Evolutionary conservation across 2,329 filamentous ascomycete genomes (phyloP).

Genomic region (Colletotrichum agaves): DNA sequence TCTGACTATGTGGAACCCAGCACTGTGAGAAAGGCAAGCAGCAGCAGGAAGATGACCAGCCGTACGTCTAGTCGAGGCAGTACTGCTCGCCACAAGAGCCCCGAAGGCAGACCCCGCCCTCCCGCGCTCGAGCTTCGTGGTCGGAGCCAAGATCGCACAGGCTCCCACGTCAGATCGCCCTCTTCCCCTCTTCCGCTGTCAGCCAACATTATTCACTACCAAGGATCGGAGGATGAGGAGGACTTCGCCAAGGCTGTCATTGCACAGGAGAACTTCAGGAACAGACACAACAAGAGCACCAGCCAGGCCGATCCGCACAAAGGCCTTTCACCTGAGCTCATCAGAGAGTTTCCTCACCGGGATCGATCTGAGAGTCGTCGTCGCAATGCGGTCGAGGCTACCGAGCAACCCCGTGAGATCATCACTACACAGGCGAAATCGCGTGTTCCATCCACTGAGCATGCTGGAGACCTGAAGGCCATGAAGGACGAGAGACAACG

Average conservation of each 20-base stretch:
- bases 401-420: conserved; percentile 41
- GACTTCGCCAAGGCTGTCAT: conserved; percentile 65
- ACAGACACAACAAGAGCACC: conserved; percentile 63
- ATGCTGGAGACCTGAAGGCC: conserved; percentile 64
- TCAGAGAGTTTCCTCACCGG: conserved; percentile 43
- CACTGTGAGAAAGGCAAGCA: conserved; percentile 57
- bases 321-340: conserved; percentile 49
- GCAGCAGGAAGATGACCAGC: conserved; percentile 50
- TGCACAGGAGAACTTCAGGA: conserved; percentile 66
- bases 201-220: conserved; percentile 63
- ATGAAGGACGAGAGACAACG: conserved; percentile 70
- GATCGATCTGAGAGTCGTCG: conserved; percentile 55
- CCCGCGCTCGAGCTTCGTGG: conserved; percentile 66
- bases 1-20: conserved; percentile 50
- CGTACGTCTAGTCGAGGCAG: conserved; percentile 61
- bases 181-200: conserved; percentile 84
- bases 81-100: conserved; percentile 54
- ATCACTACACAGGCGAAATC: conserved; percentile 45
- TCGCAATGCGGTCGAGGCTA: conserved; percentile 46
- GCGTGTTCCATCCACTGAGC: conserved; percentile 56
- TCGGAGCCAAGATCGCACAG: conserved; percentile 69
- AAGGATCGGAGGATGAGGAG: conserved; percentile 73
- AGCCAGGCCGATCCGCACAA: conserved; percentile 52
- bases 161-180: conserved; percentile 74
- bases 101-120: conserved; percentile 54